Evolutionary conservation across 177 flowering plant species (phyloP).

Genomic region (Telopea speciosissima): DNA sequence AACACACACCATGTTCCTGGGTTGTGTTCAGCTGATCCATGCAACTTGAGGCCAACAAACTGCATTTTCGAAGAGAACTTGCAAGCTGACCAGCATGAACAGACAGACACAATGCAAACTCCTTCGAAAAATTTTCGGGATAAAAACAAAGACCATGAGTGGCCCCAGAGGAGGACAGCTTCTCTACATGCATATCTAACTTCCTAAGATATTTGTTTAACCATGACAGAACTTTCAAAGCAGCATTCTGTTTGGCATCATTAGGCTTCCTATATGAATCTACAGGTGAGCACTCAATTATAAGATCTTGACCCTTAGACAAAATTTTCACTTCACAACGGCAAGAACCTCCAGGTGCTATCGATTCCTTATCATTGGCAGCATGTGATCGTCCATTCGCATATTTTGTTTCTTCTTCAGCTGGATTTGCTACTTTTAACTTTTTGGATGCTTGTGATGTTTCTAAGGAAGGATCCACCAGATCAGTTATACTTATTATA

Average conservation of each 20-base stretch:
- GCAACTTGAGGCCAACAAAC: conserved; percentile 10
- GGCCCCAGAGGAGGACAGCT: conserved; percentile 26
- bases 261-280: conserved; percentile 51
- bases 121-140: conserved; percentile 31
- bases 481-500: conserved; percentile 14
- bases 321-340: conserved; percentile 59
- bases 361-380: conserved; percentile 17
- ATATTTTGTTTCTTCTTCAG: conserved; percentile 18
- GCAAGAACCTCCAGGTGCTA: conserved; percentile 25
- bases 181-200: conserved; percentile 36
- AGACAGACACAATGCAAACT: conserved; percentile 31
- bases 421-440: conserved; percentile 26
- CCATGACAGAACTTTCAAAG: conserved; percentile 67
- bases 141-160: conserved; percentile 31
- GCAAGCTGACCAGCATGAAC: conserved; percentile 25
- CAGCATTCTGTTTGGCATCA: conserved; percentile 66
- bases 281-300: conserved; percentile 49
- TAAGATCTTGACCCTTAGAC: conserved; percentile 46
- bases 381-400: conserved; percentile 20
- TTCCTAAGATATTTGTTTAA: conserved; percentile 48
- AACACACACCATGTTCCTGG: conserved; percentile 19
- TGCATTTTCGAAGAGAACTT: conserved; percentile 17
- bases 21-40: conserved; percentile 6
- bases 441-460: conserved; percentile 28
- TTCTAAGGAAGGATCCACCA: conserved; percentile 24